These are phyloP conservation scores for Balamuthia mandrillaris DNA, from an alignment of 208 protist genomes.

Conservation along the genomic window DNA sequence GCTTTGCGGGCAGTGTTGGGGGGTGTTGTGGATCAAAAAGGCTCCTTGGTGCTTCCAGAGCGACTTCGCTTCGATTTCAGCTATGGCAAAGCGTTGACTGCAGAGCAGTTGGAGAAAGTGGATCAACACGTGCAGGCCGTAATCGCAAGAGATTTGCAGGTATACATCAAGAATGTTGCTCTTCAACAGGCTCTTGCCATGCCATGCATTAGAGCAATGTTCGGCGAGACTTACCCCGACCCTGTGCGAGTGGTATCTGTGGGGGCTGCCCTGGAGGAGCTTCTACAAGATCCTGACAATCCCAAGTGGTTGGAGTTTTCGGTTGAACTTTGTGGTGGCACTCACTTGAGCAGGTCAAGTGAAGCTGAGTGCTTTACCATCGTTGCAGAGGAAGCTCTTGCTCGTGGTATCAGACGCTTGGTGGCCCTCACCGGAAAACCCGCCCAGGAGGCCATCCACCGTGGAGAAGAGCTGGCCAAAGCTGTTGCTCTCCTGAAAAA, in stretches of 20 bases:
- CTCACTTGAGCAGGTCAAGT: conserved; percentile 83
- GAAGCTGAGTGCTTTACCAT: conserved; percentile 86
- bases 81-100: conserved; percentile 73
- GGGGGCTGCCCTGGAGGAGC: conserved; percentile 82
- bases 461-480: conserved; percentile 10
- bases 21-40: conserved; percentile 88
- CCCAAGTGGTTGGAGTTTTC: conserved; percentile 77
- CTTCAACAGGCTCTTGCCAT: conserved; percentile 71
- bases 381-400: conserved; percentile 85
- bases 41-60: conserved; percentile 76
- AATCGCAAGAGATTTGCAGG: conserved; percentile 75
- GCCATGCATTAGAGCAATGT: conserved; percentile 82
- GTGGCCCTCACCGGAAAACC: conserved; percentile 61
- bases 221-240: conserved; percentile 96
- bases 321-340: conserved; percentile 96
- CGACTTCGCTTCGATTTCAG: conserved; percentile 97
- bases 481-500: background rate
- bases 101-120: conserved; percentile 79
- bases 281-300: conserved; percentile 84
- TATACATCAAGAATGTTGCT: conserved; percentile 84
- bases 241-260: conserved; percentile 96
- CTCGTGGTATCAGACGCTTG: conserved; percentile 70
- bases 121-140: conserved; percentile 83
- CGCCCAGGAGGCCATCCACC: conserved; percentile 8
- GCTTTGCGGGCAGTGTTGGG: conserved; percentile 74